Evolutionary conservation across 176 grass and related monocot genomes (phyloP).

Genomic region (Thalia dealbata): DNA sequence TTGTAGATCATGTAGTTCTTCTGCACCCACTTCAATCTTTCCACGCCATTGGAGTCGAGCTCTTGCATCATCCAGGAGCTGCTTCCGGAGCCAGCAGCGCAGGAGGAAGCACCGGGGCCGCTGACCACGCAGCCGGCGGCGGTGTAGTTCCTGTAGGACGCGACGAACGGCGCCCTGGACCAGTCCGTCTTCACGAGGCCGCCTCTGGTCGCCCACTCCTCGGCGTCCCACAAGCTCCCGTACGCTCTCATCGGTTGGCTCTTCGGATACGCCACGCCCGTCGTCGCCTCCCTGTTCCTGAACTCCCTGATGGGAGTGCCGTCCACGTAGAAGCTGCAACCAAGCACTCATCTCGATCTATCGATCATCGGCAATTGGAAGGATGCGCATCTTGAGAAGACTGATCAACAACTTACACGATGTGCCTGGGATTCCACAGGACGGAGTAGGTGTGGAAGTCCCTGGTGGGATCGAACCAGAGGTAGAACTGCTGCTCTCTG

Average conservation of each 20-base stretch:
- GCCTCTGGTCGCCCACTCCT: constrained; percentile 6
- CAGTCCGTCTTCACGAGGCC: constrained; percentile 10
- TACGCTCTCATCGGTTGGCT: constrained; percentile 6
- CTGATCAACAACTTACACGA: background rate
- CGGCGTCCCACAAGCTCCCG: constrained; percentile 8
- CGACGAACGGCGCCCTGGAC: constrained; percentile 7
- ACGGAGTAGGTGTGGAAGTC: constrained; percentile 15
- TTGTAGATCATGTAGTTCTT: constrained; percentile 14
- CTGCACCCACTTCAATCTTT: constrained; percentile 3
- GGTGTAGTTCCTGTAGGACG: background rate
- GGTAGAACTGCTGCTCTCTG: constrained; percentile 12
- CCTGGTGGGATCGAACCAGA: constrained; percentile 11
- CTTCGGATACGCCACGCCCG: background rate
- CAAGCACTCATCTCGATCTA: too few relatives aligned
- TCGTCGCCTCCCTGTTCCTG: background rate
- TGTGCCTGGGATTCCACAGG: background rate
- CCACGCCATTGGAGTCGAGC: background rate
- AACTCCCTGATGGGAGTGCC: background rate
- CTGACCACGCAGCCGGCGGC: background rate
- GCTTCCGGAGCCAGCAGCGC: background rate
- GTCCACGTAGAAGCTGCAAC: constrained; percentile 1
- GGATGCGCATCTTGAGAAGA: too few relatives aligned
- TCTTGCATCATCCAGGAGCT: constrained; percentile 2
- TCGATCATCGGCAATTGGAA: too few relatives aligned
- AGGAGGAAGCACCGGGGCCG: background rate